A percentile compares a stretch with the other conserved stretches of the same genome.
phyloP scores from a whole-genome alignment of 768 basidiomycete genomes.

The Pleurotus citrinopileatus region DNA sequence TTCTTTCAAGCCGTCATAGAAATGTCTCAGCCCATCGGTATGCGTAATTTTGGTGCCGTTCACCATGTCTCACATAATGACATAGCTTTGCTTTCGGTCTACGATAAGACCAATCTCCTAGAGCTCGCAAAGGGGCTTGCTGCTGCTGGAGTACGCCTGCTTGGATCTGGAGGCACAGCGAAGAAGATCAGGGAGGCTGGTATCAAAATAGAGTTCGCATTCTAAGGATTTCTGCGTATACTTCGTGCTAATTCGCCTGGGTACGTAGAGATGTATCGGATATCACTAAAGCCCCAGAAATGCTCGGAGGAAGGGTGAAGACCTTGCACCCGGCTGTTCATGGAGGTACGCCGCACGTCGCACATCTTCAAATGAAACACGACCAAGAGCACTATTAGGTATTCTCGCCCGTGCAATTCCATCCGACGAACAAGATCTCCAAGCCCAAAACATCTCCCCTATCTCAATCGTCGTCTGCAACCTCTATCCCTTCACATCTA shows the following conservation, averaged over 20 bases:
- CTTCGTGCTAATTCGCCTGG: slow-evolving; percentile 6
- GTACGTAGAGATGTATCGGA: slow-evolving; percentile 86
- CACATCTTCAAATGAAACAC: too few relatives aligned
- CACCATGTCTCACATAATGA: background rate
- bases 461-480: slow-evolving; percentile 99
- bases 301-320: slow-evolving; percentile 98
- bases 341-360: slow-evolving; percentile 58
- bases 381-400: slow-evolving; percentile 48
- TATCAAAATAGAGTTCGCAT: slow-evolving; percentile 80
- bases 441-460: slow-evolving; percentile 80
- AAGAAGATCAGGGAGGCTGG: slow-evolving; percentile 96
- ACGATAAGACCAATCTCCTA: slow-evolving; percentile 90
- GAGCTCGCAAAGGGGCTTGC: slow-evolving; percentile 86
- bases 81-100: slow-evolving; percentile 88
- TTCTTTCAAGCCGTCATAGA: too few relatives aligned
- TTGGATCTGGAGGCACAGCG: slow-evolving; percentile 97
- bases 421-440: slow-evolving; percentile 85
- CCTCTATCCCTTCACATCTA: slow-evolving; percentile 93
- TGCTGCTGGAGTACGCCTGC: slow-evolving; percentile 76
- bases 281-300: slow-evolving; percentile 97
- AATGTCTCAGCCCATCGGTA: slow-evolving; percentile 31
- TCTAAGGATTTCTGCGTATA: background rate
- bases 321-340: slow-evolving; percentile 98
- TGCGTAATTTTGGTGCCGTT: background rate
- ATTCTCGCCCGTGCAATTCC: slow-evolving; percentile 92